These are phyloP conservation scores for Blastomyces emzantsi DNA, from an alignment of 2,329 filamentous ascomycete species.

Conservation along the genomic window DNA sequence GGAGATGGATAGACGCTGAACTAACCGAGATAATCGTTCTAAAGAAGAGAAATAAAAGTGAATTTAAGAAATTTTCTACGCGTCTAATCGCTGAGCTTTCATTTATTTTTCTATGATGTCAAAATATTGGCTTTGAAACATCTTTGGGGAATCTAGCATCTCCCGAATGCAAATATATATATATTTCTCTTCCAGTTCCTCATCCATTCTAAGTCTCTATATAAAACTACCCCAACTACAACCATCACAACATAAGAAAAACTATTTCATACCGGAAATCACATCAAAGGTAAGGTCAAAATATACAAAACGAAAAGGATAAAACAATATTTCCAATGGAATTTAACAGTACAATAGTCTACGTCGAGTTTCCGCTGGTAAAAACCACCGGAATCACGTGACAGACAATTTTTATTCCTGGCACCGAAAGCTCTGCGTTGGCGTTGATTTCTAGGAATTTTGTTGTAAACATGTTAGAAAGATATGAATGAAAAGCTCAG, in stretches of 20 bases:
- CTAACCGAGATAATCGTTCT: background rate
- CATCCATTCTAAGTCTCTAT: background rate
- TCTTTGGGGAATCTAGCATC: background rate
- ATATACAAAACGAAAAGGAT: background rate
- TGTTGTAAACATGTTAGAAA: no score
- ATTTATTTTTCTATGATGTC: background rate
- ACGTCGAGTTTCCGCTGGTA: no score
- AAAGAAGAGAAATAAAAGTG: background rate
- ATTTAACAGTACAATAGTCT: no score
- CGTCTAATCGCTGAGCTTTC: background rate
- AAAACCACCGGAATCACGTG: no score
- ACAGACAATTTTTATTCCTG: no score
- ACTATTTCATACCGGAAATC: background rate
- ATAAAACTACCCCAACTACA: background rate
- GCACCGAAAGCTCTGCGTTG: no score
- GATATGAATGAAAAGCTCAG: no score
- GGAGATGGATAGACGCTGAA: background rate
- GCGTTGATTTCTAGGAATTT: no score
- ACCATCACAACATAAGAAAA: background rate
- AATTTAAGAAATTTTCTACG: background rate
- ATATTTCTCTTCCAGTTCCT: background rate
- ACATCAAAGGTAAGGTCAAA: background rate
- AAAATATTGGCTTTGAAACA: no score
- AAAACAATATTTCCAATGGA: no score
- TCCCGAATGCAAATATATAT: background rate